phyloP scores from a whole-genome alignment of 192 early-diverging fungal species.

The Backusella liffmaniae region DNA sequence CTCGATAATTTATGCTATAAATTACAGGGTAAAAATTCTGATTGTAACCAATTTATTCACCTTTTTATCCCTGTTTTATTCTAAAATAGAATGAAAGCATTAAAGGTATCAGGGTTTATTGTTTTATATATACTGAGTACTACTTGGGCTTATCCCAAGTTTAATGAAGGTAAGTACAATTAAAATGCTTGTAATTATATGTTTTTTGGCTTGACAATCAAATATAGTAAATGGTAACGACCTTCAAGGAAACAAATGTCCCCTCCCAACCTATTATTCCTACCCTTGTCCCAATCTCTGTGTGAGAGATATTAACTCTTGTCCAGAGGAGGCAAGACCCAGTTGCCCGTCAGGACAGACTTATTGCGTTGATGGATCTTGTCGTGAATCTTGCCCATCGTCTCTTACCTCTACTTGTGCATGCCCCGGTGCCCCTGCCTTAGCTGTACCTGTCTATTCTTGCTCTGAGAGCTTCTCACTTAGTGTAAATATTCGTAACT shows the following conservation, averaged over 20 bases:
- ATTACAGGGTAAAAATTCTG: neutral
- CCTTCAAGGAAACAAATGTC: slow-evolving; percentile 42
- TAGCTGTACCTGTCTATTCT: slow-evolving; percentile 22
- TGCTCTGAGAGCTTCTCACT: neutral
- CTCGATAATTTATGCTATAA: neutral
- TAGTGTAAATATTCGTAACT: neutral
- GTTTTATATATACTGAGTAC: neutral
- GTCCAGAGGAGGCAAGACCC: slow-evolving; percentile 31
- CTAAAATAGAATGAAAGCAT: slow-evolving; percentile 3
- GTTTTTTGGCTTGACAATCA: neutral
- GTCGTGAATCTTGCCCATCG: slow-evolving; percentile 39
- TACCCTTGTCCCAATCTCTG: slow-evolving; percentile 50
- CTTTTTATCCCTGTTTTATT: slow-evolving; percentile 3
- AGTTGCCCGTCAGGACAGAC: slow-evolving; percentile 40
- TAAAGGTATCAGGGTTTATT: slow-evolving; percentile 5
- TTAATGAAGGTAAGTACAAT: neutral
- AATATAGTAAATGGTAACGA: slow-evolving; percentile 48
- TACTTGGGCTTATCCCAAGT: neutral
- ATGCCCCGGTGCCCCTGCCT: slow-evolving; percentile 24
- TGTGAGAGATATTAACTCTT: slow-evolving; percentile 42
- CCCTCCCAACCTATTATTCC: slow-evolving; percentile 37
- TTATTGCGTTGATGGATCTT: slow-evolving; percentile 51
- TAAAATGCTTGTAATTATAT: neutral
- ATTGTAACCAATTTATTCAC: neutral
- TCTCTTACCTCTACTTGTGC: slow-evolving; percentile 30